These are phyloP conservation scores for Tuber aestivum DNA, from an alignment of 495 filamentous ascomycete species.

Conservation along the genomic window DNA sequence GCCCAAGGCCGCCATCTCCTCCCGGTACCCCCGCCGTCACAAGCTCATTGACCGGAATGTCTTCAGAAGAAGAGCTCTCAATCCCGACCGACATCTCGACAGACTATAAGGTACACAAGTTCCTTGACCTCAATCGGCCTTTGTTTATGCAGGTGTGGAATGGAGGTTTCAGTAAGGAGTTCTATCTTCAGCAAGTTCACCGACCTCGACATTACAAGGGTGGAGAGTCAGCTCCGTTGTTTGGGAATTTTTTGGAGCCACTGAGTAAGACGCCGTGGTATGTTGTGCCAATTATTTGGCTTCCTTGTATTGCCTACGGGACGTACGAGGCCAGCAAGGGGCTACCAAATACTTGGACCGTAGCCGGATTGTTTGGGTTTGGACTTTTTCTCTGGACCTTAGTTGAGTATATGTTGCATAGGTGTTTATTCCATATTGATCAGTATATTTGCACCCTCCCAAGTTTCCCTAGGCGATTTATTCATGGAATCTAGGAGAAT, in stretches of 20 bases:
- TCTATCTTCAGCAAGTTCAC: slow-evolving; percentile 95
- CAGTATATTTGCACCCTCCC: slow-evolving; percentile 52
- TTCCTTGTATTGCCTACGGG: slow-evolving; percentile 73
- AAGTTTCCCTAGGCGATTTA: slow-evolving; percentile 50
- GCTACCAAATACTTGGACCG: slow-evolving; percentile 51
- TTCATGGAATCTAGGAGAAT: slow-evolving; percentile 45
- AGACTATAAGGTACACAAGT: slow-evolving; percentile 84
- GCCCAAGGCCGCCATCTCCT: slow-evolving; percentile 34
- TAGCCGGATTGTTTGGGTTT: slow-evolving; percentile 28
- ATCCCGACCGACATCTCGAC: slow-evolving; percentile 67
- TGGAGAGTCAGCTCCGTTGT: slow-evolving; percentile 84
- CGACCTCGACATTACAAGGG: slow-evolving; percentile 90
- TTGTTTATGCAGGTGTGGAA: slow-evolving; percentile 84
- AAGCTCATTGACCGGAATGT: slow-evolving; percentile 76
- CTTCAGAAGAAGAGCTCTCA: slow-evolving; percentile 74
- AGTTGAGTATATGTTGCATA: slow-evolving; percentile 83
- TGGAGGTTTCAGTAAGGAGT: slow-evolving; percentile 81
- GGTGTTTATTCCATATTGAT: slow-evolving; percentile 92
- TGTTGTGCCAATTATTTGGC: slow-evolving; percentile 76
- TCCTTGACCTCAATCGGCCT: slow-evolving; percentile 81
- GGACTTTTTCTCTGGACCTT: slow-evolving; percentile 80
- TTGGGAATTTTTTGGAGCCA: slow-evolving; percentile 96
- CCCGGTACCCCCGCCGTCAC: slow-evolving; percentile 44
- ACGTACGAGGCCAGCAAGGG: slow-evolving; percentile 60
- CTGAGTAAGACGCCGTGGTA: slow-evolving; percentile 91